Base-by-base conservation (phyloP, 225 moss, liverwort and hornwort genomes). In the Climacium dendroides region DNA sequence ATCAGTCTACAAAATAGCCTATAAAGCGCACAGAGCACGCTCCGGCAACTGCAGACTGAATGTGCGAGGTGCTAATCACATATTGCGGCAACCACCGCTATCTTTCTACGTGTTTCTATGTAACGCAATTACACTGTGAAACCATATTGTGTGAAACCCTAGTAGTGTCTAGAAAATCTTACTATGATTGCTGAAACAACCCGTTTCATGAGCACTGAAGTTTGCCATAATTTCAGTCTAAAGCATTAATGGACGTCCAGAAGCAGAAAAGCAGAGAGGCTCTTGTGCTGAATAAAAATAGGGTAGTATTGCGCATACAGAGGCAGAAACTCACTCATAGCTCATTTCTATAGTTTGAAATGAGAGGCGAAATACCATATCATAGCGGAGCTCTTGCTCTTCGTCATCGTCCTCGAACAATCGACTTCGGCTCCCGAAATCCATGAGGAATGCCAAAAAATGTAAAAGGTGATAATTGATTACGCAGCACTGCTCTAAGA, bases 351-450 rank as follows among this genome's bases (percentile, higher is more conserved):
- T 43, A 26, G 35, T 72, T 78, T 50, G n/a, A 52, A n/a, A 81
- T 22, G 54, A 83, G 39, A 85, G 37, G 83, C 26, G 59, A 87
- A 55, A 74, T 89, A 94, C 94, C 78, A 59, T 79, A 76, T 91
- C 91, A 57, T 82, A 86, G 84, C 47, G 81, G 74, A 84, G 72
- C 59, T 94, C 92, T 86, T 90, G 91, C 69, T 94, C 94, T 81
- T 94, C 94, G 37, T 94, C 94, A 75, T 91, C 92, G 82, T 94
- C 94, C 64, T 94, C 92, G 53, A 94, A 94, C 88, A 94, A 83
- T 55, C 88, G 89, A 89, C 92, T 92, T 84, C 90, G 87, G 73
- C 91, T 89, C 57, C 92, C 92, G 65, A 89, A 91, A 87, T 94
- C 92, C 94, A 94, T 94, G 48, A 54, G 84, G 28, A 61, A 75